A percentile compares a stretch with the other conserved stretches of the same genome.
Conservation (phyloP, 208 protist genomes). For the Acanthamoeba lenticulata region DNA sequence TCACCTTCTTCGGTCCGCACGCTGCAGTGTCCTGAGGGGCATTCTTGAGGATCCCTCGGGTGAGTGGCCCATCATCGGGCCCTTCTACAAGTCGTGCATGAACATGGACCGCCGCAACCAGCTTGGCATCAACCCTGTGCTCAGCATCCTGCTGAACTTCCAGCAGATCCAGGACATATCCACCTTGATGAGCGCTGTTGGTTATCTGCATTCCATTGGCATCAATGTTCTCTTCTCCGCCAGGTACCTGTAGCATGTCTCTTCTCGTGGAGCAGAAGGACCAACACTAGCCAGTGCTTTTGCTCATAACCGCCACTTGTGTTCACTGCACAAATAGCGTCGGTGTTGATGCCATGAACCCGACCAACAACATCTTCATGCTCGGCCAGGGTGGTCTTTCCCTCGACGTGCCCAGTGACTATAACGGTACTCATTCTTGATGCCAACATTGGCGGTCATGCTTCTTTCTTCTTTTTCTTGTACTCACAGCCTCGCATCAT, state of each 20-base stretch:
- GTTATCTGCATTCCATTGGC: background rate
- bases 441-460: background rate
- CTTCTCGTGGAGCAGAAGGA: no score
- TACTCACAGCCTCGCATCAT: no score
- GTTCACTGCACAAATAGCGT: background rate
- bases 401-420: conserved; percentile 12
- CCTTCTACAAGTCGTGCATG: conserved; percentile 38
- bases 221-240: background rate
- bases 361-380: conserved; percentile 25
- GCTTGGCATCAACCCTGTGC: background rate
- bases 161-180: background rate
- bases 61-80: conserved; percentile 34
- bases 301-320: no score
- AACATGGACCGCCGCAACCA: conserved; percentile 15
- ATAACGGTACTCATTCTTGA: background rate
- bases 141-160: background rate
- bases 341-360: background rate
- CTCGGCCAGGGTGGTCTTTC: conserved; percentile 15
- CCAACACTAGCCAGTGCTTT: no score
- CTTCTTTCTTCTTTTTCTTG: background rate
- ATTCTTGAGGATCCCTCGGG: conserved; percentile 10
- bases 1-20: background rate
- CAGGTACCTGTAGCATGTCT: background rate
- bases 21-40: background rate
- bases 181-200: background rate